These are phyloP conservation scores for Xylaria curta DNA, from an alignment of 495 filamentous ascomycete species.

Conservation along the genomic window DNA sequence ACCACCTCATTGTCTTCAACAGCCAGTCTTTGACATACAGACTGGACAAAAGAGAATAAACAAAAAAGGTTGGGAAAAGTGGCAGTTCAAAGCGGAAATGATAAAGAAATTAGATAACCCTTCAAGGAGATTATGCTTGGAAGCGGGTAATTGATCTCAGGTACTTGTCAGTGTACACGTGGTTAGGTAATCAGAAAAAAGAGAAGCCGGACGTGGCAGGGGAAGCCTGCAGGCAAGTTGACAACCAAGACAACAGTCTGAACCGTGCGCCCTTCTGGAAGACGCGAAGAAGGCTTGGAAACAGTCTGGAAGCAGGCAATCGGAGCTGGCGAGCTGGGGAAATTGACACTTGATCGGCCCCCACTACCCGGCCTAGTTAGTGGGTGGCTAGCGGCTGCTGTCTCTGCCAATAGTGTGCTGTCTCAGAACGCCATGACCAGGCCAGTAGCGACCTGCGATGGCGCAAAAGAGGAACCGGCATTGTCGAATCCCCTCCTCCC, in stretches of 20 bases:
- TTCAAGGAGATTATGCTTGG: not conserved
- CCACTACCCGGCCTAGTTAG: constrained; percentile 21
- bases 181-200: constrained; percentile 3
- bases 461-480: constrained; percentile 13
- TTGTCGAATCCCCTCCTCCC: constrained; percentile 20
- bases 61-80: not conserved
- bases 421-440: constrained; percentile 12
- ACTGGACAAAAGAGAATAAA: not conserved
- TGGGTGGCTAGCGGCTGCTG: not conserved
- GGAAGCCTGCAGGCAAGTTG: constrained; percentile 26
- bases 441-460: constrained; percentile 14
- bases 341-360: constrained; percentile 9
- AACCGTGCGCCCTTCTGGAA: constrained; percentile 43
- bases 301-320: constrained; percentile 24
- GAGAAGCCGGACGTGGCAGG: constrained; percentile 9
- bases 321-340: constrained; percentile 24
- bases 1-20: not conserved
- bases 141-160: not conserved
- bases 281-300: constrained; percentile 42
- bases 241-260: constrained; percentile 28
- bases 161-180: not conserved
- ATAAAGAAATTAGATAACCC: not conserved
- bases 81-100: not conserved
- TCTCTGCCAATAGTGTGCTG: constrained; percentile 20
- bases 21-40: not conserved